Conservation (phyloP, 805 yeast genomes). For the Ogataea haglerorum region DNA sequence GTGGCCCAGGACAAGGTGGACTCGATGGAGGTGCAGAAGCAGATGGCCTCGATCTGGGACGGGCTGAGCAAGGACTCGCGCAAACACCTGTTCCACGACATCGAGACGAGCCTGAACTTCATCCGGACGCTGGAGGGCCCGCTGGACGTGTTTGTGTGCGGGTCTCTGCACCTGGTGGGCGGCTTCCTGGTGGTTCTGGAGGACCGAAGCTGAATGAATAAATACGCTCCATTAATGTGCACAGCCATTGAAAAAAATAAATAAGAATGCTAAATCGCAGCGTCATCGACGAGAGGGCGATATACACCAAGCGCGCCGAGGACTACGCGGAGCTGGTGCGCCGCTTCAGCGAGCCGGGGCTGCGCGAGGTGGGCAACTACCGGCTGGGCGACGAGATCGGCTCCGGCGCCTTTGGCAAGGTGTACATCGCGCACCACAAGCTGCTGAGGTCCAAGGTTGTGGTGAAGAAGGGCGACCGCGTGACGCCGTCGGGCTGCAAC, state of each 20-base stretch:
- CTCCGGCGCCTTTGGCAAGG: slow-evolving; percentile 91
- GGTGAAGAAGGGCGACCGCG: slow-evolving; percentile 62
- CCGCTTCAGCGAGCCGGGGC: slow-evolving; percentile 36
- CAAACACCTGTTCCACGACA: slow-evolving; percentile 58
- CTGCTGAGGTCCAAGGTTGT: slow-evolving; percentile 78
- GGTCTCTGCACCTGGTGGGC: slow-evolving; percentile 92
- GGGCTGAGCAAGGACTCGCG: slow-evolving; percentile 42
- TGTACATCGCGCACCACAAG: slow-evolving; percentile 77
- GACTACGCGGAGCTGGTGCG: slow-evolving; percentile 38
- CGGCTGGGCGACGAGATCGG: slow-evolving; percentile 72
- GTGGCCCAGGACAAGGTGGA: slow-evolving; percentile 77
- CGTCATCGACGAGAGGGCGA: slow-evolving; percentile 30
- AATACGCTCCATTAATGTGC: slow-evolving; percentile 3
- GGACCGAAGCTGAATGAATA: slow-evolving; percentile 18
- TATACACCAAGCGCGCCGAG: slow-evolving; percentile 31
- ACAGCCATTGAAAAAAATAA: slow-evolving; percentile 9
- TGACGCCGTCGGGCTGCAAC: slow-evolving; percentile 49
- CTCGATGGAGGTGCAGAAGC: slow-evolving; percentile 74
- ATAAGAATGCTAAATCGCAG: slow-evolving; percentile 22
- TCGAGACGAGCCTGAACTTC: slow-evolving; percentile 66
- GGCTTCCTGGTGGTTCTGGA: slow-evolving; percentile 88
- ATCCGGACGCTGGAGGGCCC: slow-evolving; percentile 46
- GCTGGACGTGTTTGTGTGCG: slow-evolving; percentile 84
- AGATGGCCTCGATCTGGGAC: slow-evolving; percentile 68
- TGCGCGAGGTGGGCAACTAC: slow-evolving; percentile 78